A percentile compares a stretch with the other conserved stretches of the same genome.
Evolutionary conservation across 768 basidiomycete genomes (phyloP).

Genomic region (Hygrocybe punicea): DNA sequence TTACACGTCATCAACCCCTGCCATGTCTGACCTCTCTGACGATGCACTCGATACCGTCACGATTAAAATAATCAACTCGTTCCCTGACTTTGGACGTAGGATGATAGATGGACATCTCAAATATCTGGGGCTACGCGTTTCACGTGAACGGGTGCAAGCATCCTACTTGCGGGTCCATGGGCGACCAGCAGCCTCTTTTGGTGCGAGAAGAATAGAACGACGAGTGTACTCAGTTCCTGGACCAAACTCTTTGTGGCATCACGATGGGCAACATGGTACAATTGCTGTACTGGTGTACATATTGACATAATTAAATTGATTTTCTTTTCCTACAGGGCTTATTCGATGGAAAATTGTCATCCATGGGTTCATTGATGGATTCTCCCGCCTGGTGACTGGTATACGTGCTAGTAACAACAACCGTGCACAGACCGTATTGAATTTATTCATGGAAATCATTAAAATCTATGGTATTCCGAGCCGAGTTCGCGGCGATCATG

Average conservation of each 20-base stretch:
- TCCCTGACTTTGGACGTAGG: conserved; percentile 24
- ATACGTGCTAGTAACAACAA: conserved; percentile 42
- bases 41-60: conserved; percentile 22
- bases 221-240: conserved; percentile 33
- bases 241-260: conserved; percentile 39
- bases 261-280: conserved; percentile 38
- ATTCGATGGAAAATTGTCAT: conserved; percentile 38
- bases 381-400: conserved; percentile 34
- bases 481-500: conserved; percentile 31
- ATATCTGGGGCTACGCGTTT: conserved; percentile 19
- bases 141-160: conserved; percentile 14
- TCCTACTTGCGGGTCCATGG: conserved; percentile 22
- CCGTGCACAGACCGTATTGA: conserved; percentile 35
- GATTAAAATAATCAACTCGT: conserved; percentile 17
- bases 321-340: conserved; percentile 25
- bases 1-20: conserved; percentile 7
- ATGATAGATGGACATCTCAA: conserved; percentile 26
- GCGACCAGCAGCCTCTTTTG: conserved; percentile 20
- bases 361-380: conserved; percentile 45
- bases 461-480: conserved; percentile 25
- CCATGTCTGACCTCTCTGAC: conserved; percentile 19
- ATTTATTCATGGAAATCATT: conserved; percentile 27
- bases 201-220: conserved; percentile 20
- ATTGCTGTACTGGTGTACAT: conserved; percentile 12
- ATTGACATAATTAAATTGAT: not conserved